Percentiles rank a stretch among this genome's conserved stretches.
Conservation (phyloP, 139 green algal genomes). For the Chlorella sp. region DNA sequence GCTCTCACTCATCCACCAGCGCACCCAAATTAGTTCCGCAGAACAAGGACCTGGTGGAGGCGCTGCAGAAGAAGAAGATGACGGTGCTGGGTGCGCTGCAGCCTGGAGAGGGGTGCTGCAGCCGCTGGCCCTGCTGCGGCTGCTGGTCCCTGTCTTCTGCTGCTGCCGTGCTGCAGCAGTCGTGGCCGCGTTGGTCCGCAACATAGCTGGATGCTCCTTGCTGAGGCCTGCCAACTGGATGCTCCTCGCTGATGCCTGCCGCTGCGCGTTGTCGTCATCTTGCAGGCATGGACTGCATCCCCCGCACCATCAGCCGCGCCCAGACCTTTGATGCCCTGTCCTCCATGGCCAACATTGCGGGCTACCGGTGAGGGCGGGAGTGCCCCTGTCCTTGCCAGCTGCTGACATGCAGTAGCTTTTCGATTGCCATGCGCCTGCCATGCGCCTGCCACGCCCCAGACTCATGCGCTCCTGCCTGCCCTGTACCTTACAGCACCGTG, state of each 20-base stretch:
- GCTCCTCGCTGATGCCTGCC: too few relatives aligned
- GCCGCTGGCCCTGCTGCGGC: too few relatives aligned
- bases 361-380: slow-evolving; percentile 58
- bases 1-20: too few relatives aligned
- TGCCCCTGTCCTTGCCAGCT: not conserved
- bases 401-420: too few relatives aligned
- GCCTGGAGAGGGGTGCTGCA: too few relatives aligned
- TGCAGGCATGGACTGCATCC: slow-evolving; percentile 92
- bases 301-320: slow-evolving; percentile 74
- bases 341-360: slow-evolving; percentile 90
- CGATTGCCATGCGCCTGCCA: too few relatives aligned
- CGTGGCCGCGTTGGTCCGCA: too few relatives aligned
- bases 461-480: not conserved
- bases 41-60: slow-evolving; percentile 81
- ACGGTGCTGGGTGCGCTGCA: slow-evolving; percentile 76
- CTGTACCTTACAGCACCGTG: too few relatives aligned
- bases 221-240: not conserved
- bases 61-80: slow-evolving; percentile 60
- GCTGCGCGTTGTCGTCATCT: too few relatives aligned
- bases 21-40: too few relatives aligned
- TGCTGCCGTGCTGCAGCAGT: not conserved
- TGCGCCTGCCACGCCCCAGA: not conserved
- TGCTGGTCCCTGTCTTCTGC: not conserved
- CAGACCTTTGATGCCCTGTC: slow-evolving; percentile 87
- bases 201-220: too few relatives aligned